phyloP scores from a whole-genome alignment of 2,329 filamentous ascomycete genomes.

The Fonsecaea multimorphosa region DNA sequence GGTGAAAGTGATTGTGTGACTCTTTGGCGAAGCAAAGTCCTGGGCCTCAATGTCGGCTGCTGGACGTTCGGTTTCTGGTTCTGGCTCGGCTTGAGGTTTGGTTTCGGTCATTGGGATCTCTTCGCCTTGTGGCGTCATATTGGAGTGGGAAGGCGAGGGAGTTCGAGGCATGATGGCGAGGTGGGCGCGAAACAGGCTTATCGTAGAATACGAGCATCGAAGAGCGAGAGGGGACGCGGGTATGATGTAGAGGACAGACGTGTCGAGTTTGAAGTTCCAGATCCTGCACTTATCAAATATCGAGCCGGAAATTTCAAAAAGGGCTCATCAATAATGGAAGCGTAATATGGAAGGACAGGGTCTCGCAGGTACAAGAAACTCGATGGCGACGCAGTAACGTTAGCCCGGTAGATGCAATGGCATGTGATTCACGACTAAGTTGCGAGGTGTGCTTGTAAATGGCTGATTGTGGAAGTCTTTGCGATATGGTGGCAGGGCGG shows the following conservation, averaged over 20 bases:
- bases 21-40: slow-evolving; percentile 32
- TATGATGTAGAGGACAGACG: neutral
- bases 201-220: slow-evolving; percentile 3
- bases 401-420: slow-evolving; percentile 6
- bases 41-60: slow-evolving; percentile 22
- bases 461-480: slow-evolving; percentile 3
- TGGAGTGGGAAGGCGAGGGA: slow-evolving; percentile 10
- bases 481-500: neutral
- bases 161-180: slow-evolving; percentile 18
- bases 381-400: slow-evolving; percentile 14
- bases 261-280: neutral
- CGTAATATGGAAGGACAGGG: neutral
- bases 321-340: slow-evolving; percentile 12
- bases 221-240: neutral
- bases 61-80: slow-evolving; percentile 6
- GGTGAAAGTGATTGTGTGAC: slow-evolving; percentile 23
- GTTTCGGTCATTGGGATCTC: slow-evolving; percentile 18
- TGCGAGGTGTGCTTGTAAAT: neutral
- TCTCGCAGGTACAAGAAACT: neutral
- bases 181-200: neutral
- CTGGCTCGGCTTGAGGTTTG: slow-evolving; percentile 13
- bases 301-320: slow-evolving; percentile 9
- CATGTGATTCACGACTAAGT: too few species aligned
- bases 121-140: slow-evolving; percentile 17
- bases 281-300: slow-evolving; percentile 5